Conservation (phyloP, 495 filamentous ascomycete genomes). For the Penicillium ochrochloron region DNA sequence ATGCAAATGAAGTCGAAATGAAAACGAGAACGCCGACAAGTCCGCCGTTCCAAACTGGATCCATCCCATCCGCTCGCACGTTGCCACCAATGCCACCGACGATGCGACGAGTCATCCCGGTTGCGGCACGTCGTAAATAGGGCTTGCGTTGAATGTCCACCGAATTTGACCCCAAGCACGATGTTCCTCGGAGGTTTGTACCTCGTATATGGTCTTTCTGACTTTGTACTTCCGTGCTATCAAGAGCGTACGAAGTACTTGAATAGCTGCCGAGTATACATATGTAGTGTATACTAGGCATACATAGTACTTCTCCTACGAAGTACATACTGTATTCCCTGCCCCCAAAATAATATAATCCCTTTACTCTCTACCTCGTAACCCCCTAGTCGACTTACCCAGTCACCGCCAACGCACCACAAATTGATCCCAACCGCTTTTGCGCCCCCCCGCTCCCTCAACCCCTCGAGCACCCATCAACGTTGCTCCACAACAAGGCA, state of each 20-base stretch:
- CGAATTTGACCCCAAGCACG: not conserved
- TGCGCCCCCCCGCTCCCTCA: not conserved
- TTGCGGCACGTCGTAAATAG: slow-evolving; percentile 23
- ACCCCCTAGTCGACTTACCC: slow-evolving; percentile 9
- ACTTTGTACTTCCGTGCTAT: not conserved
- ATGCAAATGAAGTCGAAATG: slow-evolving; percentile 10
- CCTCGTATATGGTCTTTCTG: not conserved
- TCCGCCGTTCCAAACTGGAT: slow-evolving; percentile 23
- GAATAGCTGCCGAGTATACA: not conserved
- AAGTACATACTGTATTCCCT: not conserved
- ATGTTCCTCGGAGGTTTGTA: not conserved
- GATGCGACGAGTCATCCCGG: slow-evolving; percentile 24
- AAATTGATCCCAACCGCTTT: slow-evolving; percentile 15
- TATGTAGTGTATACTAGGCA: no score
- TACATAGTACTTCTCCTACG: not conserved
- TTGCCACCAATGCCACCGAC: slow-evolving; percentile 17
- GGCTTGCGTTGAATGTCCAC: not conserved
- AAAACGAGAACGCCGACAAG: slow-evolving; percentile 9
- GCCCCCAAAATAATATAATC: not conserved
- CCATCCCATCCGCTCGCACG: slow-evolving; percentile 13
- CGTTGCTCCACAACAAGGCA: slow-evolving; percentile 23
- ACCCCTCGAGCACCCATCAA: slow-evolving; percentile 12
- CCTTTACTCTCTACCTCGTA: not conserved
- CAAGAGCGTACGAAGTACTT: not conserved
- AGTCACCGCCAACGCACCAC: slow-evolving; percentile 16